phyloP scores from a whole-genome alignment of 1,284 basidiomycete species.

The Gomphus sp. region DNA sequence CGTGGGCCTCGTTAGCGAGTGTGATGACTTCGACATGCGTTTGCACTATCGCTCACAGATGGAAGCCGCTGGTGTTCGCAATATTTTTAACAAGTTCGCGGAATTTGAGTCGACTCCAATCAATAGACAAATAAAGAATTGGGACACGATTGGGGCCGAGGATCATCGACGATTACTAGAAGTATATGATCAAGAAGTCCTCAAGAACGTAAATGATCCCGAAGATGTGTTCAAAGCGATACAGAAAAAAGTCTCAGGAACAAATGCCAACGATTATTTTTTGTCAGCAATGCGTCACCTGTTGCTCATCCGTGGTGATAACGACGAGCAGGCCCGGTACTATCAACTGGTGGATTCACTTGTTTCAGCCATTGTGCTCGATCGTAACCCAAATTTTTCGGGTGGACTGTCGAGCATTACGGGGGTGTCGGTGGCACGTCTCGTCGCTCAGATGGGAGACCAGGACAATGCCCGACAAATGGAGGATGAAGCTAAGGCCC shows the following conservation, averaged over 20 bases:
- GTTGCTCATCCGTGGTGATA: conserved; percentile 84
- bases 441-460: conserved; percentile 89
- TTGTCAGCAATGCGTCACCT: conserved; percentile 90
- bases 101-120: conserved; percentile 58
- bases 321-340: conserved; percentile 75
- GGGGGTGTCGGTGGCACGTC: conserved; percentile 82
- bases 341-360: conserved; percentile 94
- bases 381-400: conserved; percentile 66
- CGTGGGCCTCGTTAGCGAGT: conserved; percentile 49
- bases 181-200: conserved; percentile 66
- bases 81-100: conserved; percentile 67
- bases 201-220: conserved; percentile 73
- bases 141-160: conserved; percentile 62
- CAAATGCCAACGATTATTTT: conserved; percentile 80
- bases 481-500: conserved; percentile 70
- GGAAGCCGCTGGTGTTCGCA: conserved; percentile 76
- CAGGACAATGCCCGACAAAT: conserved; percentile 76
- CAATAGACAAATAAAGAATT: conserved; percentile 59
- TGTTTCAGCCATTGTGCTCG: conserved; percentile 88
- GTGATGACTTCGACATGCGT: conserved; percentile 74
- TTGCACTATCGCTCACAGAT: conserved; percentile 83
- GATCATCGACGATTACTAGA: conserved; percentile 77
- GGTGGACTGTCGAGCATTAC: conserved; percentile 79
- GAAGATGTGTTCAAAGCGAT: conserved; percentile 86
- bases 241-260: conserved; percentile 62